A percentile compares a stretch with the other conserved stretches of the same genome.
These are phyloP conservation scores for Arbutus unedo DNA, from an alignment of 148 eudicot species.

Conservation along the genomic window DNA sequence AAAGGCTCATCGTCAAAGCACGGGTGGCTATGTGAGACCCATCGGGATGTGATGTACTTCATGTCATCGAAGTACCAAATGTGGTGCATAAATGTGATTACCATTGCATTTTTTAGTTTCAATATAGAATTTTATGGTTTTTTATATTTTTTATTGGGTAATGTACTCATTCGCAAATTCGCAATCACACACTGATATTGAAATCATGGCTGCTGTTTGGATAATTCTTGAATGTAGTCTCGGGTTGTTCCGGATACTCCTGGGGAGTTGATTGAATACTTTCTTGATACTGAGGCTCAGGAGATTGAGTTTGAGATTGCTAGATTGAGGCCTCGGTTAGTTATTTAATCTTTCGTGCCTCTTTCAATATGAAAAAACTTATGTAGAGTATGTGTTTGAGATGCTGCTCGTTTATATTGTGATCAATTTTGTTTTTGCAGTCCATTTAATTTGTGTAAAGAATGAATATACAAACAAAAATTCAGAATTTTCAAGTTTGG, in stretches of 20 bases:
- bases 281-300: constrained; percentile 95
- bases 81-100: neutral
- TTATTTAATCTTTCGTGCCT: constrained; percentile 8
- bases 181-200: neutral
- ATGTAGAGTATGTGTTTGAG: neutral
- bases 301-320: constrained; percentile 90
- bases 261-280: constrained; percentile 65
- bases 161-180: neutral
- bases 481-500: neutral
- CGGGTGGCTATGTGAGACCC: neutral
- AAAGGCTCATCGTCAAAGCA: neutral
- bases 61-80: neutral
- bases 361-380: neutral
- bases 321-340: constrained; percentile 72
- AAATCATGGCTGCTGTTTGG: neutral
- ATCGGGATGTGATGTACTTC: no score
- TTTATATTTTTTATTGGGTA: constrained; percentile 1
- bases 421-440: neutral
- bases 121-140: neutral
- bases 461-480: neutral
- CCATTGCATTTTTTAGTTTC: neutral
- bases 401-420: neutral
- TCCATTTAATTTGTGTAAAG: neutral
- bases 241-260: constrained; percentile 65
- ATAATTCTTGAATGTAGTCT: constrained; percentile 37